Conservation (phyloP, 345 rosid species). For the Lumnitzera racemosa region DNA sequence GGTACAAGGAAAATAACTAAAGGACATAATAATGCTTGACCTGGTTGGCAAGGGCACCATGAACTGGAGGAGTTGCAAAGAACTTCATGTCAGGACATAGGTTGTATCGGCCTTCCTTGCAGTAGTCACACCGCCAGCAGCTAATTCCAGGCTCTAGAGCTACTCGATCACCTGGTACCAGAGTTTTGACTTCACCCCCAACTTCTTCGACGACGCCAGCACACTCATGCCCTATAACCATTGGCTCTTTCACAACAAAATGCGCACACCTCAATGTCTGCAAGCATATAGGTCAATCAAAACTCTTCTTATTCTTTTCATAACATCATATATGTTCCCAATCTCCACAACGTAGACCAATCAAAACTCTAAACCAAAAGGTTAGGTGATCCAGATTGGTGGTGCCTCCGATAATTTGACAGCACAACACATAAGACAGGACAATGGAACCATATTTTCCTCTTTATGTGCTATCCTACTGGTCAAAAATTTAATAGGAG, state of each 20-base stretch:
- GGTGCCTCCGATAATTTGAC: too few relatives aligned
- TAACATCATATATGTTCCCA: too few relatives aligned
- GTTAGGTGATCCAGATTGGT: too few relatives aligned
- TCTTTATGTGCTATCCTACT: too few relatives aligned
- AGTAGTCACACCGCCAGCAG: conserved; percentile 60
- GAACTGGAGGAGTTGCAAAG: conserved; percentile 84
- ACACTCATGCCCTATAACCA: conserved; percentile 96
- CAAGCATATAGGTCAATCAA: neutral
- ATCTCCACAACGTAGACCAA: too few relatives aligned
- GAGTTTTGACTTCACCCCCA: conserved; percentile 61
- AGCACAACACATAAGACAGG: too few relatives aligned
- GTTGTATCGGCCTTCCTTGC: conserved; percentile 79
- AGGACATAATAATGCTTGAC: conserved; percentile 9
- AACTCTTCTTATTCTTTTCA: too few relatives aligned
- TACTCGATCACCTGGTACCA: conserved; percentile 69
- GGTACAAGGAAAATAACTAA: neutral
- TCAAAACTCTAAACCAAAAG: too few relatives aligned
- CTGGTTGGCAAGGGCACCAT: conserved; percentile 89
- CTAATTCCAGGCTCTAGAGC: conserved; percentile 93
- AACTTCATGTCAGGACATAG: conserved; percentile 93
- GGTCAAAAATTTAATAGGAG: too few relatives aligned
- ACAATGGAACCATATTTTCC: too few relatives aligned
- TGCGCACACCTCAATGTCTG: conserved; percentile 73
- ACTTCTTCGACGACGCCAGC: conserved; percentile 84
- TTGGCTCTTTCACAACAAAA: conserved; percentile 84